A percentile compares a stretch with the other conserved stretches of the same genome.
Evolutionary conservation across 2,329 filamentous ascomycete species (phyloP).

Genomic region (Pyrenophora tritici-repentis): DNA sequence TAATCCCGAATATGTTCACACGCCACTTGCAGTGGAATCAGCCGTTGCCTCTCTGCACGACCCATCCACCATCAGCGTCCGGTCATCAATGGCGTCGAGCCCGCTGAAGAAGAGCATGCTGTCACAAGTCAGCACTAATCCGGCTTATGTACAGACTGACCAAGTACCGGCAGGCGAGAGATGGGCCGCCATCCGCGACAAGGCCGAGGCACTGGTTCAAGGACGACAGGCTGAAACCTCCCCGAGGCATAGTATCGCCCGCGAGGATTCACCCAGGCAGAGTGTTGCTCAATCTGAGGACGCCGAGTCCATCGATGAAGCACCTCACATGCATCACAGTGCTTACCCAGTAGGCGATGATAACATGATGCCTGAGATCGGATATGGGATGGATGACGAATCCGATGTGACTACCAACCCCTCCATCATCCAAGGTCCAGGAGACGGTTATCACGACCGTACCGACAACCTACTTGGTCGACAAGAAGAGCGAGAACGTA

Average conservation of each 20-base stretch:
- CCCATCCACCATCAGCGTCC: constrained; percentile 71
- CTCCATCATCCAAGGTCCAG: constrained; percentile 76
- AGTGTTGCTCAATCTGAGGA: constrained; percentile 57
- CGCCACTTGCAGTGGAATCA: constrained; percentile 77
- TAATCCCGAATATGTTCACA: constrained; percentile 78
- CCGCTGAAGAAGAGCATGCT: constrained; percentile 30
- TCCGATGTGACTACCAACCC: constrained; percentile 82
- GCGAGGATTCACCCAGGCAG: constrained; percentile 58
- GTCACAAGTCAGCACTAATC: constrained; percentile 33
- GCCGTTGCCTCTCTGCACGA: constrained; percentile 89
- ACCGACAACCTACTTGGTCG: constrained; percentile 42
- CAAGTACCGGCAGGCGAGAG: constrained; percentile 38
- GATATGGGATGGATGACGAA: constrained; percentile 62
- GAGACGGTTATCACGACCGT: constrained; percentile 50
- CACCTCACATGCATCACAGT: constrained; percentile 68
- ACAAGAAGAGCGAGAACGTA: constrained; percentile 43
- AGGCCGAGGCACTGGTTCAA: constrained; percentile 46
- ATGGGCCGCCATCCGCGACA: constrained; percentile 49
- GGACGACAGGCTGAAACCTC: constrained; percentile 50
- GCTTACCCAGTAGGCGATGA: constrained; percentile 67
- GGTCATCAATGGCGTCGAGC: constrained; percentile 40
- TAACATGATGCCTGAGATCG: constrained; percentile 78
- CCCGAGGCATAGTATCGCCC: constrained; percentile 60
- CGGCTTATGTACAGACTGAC: constrained; percentile 25
- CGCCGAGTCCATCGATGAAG: constrained; percentile 26